Evolutionary conservation across 2,329 filamentous ascomycete genomes (phyloP).

Genomic region (Paecilomyces dactylethromorphus): DNA sequence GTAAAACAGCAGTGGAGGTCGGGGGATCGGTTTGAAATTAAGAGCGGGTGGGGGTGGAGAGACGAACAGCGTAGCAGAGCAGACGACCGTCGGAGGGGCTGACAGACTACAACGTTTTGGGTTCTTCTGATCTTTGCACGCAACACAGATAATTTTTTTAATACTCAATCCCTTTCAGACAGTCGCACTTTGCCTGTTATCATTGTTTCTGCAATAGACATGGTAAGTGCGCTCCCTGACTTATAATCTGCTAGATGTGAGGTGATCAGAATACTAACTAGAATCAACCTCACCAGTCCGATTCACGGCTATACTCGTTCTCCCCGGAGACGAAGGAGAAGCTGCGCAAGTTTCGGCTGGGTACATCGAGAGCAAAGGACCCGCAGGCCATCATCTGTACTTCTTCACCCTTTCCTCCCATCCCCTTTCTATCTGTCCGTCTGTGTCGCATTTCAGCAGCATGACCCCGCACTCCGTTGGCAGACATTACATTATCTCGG

Average conservation of each 20-base stretch:
- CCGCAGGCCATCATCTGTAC: slow-evolving; percentile 93
- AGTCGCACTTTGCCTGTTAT: neutral
- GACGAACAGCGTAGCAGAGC: neutral
- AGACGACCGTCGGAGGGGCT: neutral
- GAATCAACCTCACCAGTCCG: slow-evolving; percentile 52
- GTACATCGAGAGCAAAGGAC: slow-evolving; percentile 77
- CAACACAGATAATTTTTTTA: neutral
- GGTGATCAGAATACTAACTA: neutral
- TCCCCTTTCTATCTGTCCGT: neutral
- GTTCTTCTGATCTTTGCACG: neutral
- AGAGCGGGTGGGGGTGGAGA: neutral
- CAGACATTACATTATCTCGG: neutral
- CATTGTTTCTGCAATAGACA: neutral
- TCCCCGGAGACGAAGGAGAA: slow-evolving; percentile 82
- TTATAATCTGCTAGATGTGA: neutral
- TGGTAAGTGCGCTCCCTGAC: slow-evolving; percentile 1
- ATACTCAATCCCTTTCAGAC: neutral
- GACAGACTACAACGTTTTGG: neutral
- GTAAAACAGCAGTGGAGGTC: slow-evolving; percentile 1
- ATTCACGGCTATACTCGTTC: slow-evolving; percentile 87
- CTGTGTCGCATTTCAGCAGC: neutral
- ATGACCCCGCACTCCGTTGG: neutral
- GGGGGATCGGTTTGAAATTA: neutral
- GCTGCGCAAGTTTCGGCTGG: slow-evolving; percentile 88
- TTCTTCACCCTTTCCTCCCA: slow-evolving; percentile 26